Evolutionary conservation across 371 early-diverging fungal species (phyloP).

Genomic region (Mucor mucedo): DNA sequence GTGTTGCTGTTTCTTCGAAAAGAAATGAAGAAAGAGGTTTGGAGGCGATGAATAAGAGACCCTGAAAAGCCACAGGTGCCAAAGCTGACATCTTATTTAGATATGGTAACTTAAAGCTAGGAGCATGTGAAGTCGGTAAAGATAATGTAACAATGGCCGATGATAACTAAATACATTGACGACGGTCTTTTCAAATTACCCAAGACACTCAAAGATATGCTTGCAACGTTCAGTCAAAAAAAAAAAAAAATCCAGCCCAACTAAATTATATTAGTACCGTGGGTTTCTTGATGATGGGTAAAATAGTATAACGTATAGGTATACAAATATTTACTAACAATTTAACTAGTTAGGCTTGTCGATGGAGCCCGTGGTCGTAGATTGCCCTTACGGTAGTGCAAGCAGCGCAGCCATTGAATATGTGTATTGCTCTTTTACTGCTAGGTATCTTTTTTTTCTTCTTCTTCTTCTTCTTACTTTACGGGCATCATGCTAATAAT

Average conservation of each 20-base stretch:
- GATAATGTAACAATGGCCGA: conserved; percentile 4
- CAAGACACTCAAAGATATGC: conserved; percentile 21
- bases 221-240: neutral
- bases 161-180: conserved; percentile 17
- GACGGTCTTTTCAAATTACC: conserved; percentile 18
- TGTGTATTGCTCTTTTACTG: too few species aligned
- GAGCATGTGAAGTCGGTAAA: conserved; percentile 19
- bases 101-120: neutral
- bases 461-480: too few species aligned
- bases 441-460: too few species aligned
- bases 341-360: too few species aligned
- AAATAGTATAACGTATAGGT: neutral
- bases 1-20: conserved; percentile 1
- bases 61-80: conserved; percentile 14
- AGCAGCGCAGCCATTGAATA: too few species aligned
- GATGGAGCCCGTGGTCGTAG: too few species aligned
- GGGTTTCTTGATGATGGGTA: conserved; percentile 21
- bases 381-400: too few species aligned
- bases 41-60: conserved; percentile 6
- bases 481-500: too few species aligned
- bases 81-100: conserved; percentile 18
- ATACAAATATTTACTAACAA: neutral
- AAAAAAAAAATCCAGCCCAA: conserved; percentile 4
- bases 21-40: conserved; percentile 10
- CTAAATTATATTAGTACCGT: conserved; percentile 8